Conservation (phyloP, 768 basidiomycete species). For the Infundibulicybe gibba region DNA sequence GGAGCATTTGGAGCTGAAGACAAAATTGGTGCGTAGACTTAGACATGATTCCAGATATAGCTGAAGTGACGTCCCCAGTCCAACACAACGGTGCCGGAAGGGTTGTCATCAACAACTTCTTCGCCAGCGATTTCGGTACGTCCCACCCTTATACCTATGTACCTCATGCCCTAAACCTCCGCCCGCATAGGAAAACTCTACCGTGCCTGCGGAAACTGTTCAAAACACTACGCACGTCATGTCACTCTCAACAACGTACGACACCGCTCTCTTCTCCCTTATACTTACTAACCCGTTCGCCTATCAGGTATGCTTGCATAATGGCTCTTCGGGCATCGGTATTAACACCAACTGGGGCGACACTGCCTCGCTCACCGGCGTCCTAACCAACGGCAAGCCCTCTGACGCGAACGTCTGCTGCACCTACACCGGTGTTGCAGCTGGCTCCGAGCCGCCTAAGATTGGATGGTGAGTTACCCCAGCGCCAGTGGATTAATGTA, state of each 20-base stretch:
- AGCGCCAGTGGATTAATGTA: neutral
- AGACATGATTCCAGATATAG: neutral
- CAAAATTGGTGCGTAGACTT: conserved; percentile 16
- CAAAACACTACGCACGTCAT: conserved; percentile 15
- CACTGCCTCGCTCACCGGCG: conserved; percentile 16
- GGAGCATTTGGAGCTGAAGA: conserved; percentile 21
- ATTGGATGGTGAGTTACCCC: conserved; percentile 20
- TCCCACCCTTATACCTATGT: too few relatives aligned
- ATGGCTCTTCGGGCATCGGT: conserved; percentile 19
- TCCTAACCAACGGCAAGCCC: conserved; percentile 22
- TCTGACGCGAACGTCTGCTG: conserved; percentile 20
- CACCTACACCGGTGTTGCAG: conserved; percentile 17
- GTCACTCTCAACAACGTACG: conserved; percentile 20
- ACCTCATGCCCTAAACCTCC: too few relatives aligned
- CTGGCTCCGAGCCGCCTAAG: conserved; percentile 20
- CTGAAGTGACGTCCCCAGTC: conserved; percentile 7
- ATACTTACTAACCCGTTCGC: neutral
- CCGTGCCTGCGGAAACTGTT: conserved; percentile 24
- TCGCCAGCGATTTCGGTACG: conserved; percentile 20
- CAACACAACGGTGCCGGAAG: conserved; percentile 24
- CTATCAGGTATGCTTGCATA: conserved; percentile 15
- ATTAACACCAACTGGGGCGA: conserved; percentile 25
- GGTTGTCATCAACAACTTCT: conserved; percentile 22
- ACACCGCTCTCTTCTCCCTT: neutral
- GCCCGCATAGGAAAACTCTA: conserved; percentile 20